phyloP scores from a whole-genome alignment of 495 filamentous ascomycete genomes.

The Penicillium flavigenum region DNA sequence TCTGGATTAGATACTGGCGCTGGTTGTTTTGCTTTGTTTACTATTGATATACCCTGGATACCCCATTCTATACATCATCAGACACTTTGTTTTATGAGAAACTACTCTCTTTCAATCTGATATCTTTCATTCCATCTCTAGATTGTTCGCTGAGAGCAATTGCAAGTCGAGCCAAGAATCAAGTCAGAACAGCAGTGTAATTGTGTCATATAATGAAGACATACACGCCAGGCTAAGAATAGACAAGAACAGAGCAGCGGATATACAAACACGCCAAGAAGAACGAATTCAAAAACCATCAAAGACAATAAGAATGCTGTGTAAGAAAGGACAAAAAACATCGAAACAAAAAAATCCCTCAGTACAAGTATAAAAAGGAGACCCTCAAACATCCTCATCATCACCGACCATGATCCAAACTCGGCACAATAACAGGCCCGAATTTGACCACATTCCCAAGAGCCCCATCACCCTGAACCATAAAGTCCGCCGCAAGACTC shows the following conservation, averaged over 20 bases:
- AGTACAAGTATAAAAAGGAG: not conserved
- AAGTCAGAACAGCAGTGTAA: not conserved
- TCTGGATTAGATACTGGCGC: not conserved
- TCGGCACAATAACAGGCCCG: constrained; percentile 92
- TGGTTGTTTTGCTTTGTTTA: not conserved
- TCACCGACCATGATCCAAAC: constrained; percentile 74
- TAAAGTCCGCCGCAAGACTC: constrained; percentile 92
- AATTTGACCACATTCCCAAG: constrained; percentile 86
- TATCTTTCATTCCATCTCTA: not conserved
- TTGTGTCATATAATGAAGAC: not conserved
- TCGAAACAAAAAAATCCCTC: not conserved
- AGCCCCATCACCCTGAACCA: constrained; percentile 88
- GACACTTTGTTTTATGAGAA: too few relatives aligned
- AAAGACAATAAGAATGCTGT: not conserved
- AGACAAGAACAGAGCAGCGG: not conserved
- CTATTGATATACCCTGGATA: not conserved
- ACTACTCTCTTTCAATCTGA: not conserved
- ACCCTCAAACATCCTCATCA: not conserved
- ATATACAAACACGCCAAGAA: constrained; percentile 8
- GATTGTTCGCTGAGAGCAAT: not conserved
- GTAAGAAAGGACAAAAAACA: not conserved
- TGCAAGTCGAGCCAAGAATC: not conserved
- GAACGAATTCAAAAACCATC: not conserved
- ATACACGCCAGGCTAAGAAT: not conserved
- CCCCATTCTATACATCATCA: not conserved